Evolutionary conservation across 371 early-diverging fungal genomes (phyloP).

Genomic region (Mucor velutinosus): DNA sequence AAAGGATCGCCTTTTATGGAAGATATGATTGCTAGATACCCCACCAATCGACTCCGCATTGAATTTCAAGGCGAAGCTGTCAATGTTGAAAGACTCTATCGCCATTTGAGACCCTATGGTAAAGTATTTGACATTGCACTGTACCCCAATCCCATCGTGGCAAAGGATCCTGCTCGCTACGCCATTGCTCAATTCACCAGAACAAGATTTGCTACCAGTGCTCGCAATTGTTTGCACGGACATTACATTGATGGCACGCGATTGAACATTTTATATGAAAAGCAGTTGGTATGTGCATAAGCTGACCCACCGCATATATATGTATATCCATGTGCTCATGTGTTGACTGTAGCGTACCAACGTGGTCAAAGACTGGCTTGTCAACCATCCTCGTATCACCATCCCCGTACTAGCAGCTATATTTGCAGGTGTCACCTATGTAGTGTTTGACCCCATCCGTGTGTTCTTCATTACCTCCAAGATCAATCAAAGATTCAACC

Average conservation of each 20-base stretch:
- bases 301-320: neutral
- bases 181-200: constrained; percentile 79
- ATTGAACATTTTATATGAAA: constrained; percentile 75
- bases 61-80: constrained; percentile 74
- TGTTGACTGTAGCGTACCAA: constrained; percentile 50
- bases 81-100: constrained; percentile 67
- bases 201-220: constrained; percentile 82
- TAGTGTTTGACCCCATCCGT: constrained; percentile 91
- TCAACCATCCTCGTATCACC: constrained; percentile 71
- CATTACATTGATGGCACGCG: constrained; percentile 65
- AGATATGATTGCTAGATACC: constrained; percentile 80
- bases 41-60: constrained; percentile 65
- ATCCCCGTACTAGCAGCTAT: constrained; percentile 77
- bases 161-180: constrained; percentile 78
- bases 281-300: constrained; percentile 42
- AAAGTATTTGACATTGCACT: constrained; percentile 76
- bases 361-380: constrained; percentile 69
- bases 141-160: constrained; percentile 49
- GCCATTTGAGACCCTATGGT: constrained; percentile 80
- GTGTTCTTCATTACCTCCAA: constrained; percentile 84
- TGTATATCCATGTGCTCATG: neutral
- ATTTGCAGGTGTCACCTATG: constrained; percentile 77
- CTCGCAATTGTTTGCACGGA: constrained; percentile 89
- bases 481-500: constrained; percentile 76
- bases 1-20: constrained; percentile 88